Evolutionary conservation across 1,284 basidiomycete genomes (phyloP), one percentile per base, ranked within the genome.

Genomic region (Cryptococcus sp.): DNA sequence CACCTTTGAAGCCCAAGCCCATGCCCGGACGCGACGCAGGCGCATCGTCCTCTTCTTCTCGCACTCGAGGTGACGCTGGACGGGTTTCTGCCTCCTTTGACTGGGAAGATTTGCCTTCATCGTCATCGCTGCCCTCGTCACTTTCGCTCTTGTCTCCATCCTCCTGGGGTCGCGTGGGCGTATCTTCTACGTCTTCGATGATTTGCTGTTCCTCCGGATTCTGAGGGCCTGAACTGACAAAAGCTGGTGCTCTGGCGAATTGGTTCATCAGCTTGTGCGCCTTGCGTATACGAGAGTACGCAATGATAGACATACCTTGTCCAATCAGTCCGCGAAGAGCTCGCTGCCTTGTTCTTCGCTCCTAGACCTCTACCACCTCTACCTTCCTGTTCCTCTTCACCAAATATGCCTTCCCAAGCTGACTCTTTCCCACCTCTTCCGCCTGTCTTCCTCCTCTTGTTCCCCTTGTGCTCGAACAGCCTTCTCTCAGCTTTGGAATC

Each of bases 331-430:
- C 85, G 47, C 38, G 44, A 41, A 16, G 54, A 49, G 13, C 49
- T 48, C 22, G 42, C 35, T 27, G 31, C 53, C 39, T 40, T 42
- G n/a, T 20, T 54, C 11, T 22, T n/a, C 15, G 45, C 50, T 16
- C 19, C 50, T 16, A 19, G 31, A 16, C 41, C 50, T 35, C 51
- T 50, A 38, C 41, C 23, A 20, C 54, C 23, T 45, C 61, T 45
- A 19, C 55, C 48, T 16, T 77, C 40, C 20, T 87, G 86, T 41
- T 89, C 87, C 56, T 87, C 87, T 1, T 88, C 86, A 0, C 82
- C 90, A 79, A 93, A 94, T 0, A 92, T 81, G 3, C 93, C 93
- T 70, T 94, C 93, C 56, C 89, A 83, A 1, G 88, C 88, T 57
- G 87, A 85, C 40, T 89, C 88, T 74, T 88, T 90, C 27, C 84